Evolutionary conservation across 176 grass and related monocot genomes (phyloP).

Genomic region (Oryza glumipatula): DNA sequence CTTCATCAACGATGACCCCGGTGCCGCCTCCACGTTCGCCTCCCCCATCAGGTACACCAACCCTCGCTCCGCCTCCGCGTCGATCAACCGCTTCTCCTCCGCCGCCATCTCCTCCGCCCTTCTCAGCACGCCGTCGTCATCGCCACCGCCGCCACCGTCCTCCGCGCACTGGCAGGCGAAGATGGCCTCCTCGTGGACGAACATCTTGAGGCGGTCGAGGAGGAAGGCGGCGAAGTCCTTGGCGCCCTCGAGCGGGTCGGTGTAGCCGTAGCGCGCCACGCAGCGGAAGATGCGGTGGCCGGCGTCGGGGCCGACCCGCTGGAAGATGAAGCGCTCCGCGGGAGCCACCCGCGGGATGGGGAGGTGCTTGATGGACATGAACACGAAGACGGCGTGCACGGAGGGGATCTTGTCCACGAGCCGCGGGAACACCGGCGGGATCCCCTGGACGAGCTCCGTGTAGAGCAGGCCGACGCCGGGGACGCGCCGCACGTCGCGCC

Average conservation of each 20-base stretch:
- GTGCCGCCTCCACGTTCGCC: constrained; percentile 42
- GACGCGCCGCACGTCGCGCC: constrained; percentile 35
- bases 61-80: constrained; percentile 41
- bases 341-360: constrained; percentile 44
- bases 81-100: constrained; percentile 42
- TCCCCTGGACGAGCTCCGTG: constrained; percentile 72
- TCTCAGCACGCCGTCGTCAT: neutral
- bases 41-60: constrained; percentile 62
- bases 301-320: constrained; percentile 30
- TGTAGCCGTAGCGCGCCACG: constrained; percentile 62
- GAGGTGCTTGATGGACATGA: constrained; percentile 64
- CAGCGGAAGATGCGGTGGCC: constrained; percentile 51
- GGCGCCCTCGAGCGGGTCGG: constrained; percentile 45
- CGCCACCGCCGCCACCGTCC: neutral
- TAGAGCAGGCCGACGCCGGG: constrained; percentile 57
- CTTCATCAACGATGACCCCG: constrained; percentile 48
- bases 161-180: neutral
- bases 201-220: constrained; percentile 49
- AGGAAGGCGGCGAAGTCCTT: constrained; percentile 47
- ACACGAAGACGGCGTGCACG: constrained; percentile 55
- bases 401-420: constrained; percentile 60
- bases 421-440: constrained; percentile 61
- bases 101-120: neutral
- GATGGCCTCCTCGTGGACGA: constrained; percentile 45
- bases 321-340: constrained; percentile 61